Evolutionary conservation across 2,329 filamentous ascomycete genomes (phyloP), one percentile per base, ranked within the genome.

Genomic region (Talaromyces sp.): DNA sequence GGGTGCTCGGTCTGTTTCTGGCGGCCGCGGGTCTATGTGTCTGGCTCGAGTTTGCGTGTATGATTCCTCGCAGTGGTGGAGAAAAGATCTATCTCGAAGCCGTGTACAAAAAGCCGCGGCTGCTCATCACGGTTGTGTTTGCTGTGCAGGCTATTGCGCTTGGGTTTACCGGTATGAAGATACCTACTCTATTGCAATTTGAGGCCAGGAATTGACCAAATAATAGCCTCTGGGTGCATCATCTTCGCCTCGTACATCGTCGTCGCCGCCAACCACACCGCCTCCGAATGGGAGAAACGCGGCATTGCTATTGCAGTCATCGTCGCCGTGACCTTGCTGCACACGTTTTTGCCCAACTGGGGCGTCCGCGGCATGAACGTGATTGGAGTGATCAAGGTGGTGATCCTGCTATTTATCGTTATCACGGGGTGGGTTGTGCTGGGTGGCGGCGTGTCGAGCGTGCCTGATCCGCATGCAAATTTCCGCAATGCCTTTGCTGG

Each of bases 1-100:
- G 84, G 84, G 75, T 83, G 1, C 70, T 84, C 10, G 83, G 81
- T 32, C 74, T 72, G 27, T 62, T 79, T 11, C 77, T 81, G 41
- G 78, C 77, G 0, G 76, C 77, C 58, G 77, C 78, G 52, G 79
- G 80, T 21, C 72, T 81, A 11, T 73, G 76, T 13, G 78, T 81
- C 5, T 80, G 78, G 63, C 69, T 81, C 6, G 78, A 82, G 58
- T 72, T 81, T 8, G 79, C 78, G 38, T 77, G 73, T 4, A 77
- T 76, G 19, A 73, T 81, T 11, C 79, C 80, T 7, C 69, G 73
- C 26, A 77, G 74, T 14, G 80, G 80, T 14, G 79, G 79, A 8
- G 79, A 81, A 63, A 74, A 77, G 27, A 72, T 80, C 10, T 81
- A 81, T 62, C 73, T 82, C n/a, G 79, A 82, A 63, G 73, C 77